Conservation (phyloP, 495 filamentous ascomycete species). For the Penicillium verhagenii region DNA sequence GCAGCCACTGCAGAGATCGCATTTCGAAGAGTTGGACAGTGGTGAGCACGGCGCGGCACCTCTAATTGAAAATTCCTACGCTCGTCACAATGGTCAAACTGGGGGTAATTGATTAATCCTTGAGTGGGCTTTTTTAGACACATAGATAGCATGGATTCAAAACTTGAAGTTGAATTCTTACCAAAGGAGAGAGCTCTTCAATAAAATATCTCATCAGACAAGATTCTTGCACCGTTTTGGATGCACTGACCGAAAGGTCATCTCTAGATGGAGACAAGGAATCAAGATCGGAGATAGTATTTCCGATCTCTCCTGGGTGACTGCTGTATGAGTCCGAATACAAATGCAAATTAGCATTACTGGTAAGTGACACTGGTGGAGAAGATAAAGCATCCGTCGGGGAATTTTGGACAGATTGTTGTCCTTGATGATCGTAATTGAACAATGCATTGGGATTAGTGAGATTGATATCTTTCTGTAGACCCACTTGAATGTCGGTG, state of each 20-base stretch:
- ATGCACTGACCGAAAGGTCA: not conserved
- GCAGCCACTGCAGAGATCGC: constrained; percentile 28
- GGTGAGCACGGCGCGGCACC: constrained; percentile 20
- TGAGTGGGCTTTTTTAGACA: too few relatives aligned
- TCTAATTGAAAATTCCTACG: constrained; percentile 22
- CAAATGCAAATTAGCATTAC: not conserved
- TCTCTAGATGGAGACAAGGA: not conserved
- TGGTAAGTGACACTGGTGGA: not conserved
- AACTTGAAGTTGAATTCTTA: constrained; percentile 9
- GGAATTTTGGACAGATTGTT: not conserved
- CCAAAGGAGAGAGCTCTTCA: constrained; percentile 31
- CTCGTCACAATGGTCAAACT: constrained; percentile 33
- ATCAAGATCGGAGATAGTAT: not conserved
- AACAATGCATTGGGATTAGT: too few relatives aligned
- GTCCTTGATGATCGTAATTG: not conserved
- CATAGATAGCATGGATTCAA: too few relatives aligned
- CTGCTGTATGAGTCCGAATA: not conserved
- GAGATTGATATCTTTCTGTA: not conserved
- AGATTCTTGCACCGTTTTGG: constrained; percentile 16
- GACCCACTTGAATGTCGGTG: too few relatives aligned
- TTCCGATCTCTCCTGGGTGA: not conserved
- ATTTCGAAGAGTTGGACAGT: constrained; percentile 19
- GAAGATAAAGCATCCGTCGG: not conserved
- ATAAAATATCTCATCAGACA: constrained; percentile 28
- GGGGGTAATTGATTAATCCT: not conserved